Evolutionary conservation across 1,284 basidiomycete genomes (phyloP).

Genomic region (Apiotrichum veenhuisii): DNA sequence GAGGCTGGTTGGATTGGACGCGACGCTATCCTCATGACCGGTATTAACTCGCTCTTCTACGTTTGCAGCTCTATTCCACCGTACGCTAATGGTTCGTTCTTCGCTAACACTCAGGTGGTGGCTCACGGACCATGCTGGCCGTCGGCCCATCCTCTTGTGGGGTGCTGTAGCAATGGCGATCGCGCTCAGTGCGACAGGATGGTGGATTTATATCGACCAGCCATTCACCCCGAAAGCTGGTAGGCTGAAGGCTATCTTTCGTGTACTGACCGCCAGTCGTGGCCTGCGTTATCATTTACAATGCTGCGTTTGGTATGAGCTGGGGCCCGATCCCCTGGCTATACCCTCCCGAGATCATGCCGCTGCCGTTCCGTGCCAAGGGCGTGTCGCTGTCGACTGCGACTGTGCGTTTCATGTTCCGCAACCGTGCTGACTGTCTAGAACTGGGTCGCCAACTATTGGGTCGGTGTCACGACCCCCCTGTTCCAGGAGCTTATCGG

Average conservation of each 20-base stretch:
- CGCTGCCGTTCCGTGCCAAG: constrained; percentile 82
- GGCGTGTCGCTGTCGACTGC: constrained; percentile 90
- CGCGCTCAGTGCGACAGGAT: constrained; percentile 46
- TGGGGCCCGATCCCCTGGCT: constrained; percentile 59
- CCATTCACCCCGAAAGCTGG: constrained; percentile 72
- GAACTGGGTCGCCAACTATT: constrained; percentile 64
- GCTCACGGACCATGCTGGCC: constrained; percentile 86
- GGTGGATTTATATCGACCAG: constrained; percentile 80
- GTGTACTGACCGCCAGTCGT: constrained; percentile 59
- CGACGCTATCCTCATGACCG: constrained; percentile 94
- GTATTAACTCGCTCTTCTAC: constrained; percentile 87
- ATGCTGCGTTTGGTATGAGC: constrained; percentile 75
- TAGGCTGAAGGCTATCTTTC: constrained; percentile 8
- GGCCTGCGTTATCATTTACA: constrained; percentile 85
- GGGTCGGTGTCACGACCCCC: constrained; percentile 83
- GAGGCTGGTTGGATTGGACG: constrained; percentile 97
- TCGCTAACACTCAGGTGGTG: constrained; percentile 61
- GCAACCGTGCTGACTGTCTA: constrained; percentile 11
- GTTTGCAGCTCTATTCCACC: constrained; percentile 75
- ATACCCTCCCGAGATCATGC: constrained; percentile 92
- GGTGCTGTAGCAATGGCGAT: constrained; percentile 65
- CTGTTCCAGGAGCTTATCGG: constrained; percentile 81
- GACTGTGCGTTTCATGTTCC: constrained; percentile 49
- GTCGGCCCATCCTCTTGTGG: constrained; percentile 82
- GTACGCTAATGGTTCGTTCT: constrained; percentile 24